Evolutionary conservation across 495 filamentous ascomycete species (phyloP).

Genomic region (Talaromyces thailandensis): DNA sequence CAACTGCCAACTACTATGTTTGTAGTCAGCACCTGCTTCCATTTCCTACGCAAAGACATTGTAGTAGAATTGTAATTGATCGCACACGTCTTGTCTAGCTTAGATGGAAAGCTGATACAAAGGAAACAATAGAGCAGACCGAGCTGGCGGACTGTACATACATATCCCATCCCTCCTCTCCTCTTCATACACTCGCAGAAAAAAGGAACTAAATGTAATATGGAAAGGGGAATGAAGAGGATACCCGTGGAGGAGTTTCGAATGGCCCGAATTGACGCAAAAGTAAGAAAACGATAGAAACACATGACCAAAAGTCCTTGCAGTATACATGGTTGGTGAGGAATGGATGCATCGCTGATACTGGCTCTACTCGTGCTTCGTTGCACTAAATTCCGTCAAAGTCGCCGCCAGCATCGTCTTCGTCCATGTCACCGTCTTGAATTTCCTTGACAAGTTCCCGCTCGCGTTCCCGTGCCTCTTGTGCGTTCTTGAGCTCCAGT

Average conservation of each 20-base stretch:
- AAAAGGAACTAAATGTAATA: neutral
- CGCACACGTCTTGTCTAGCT: constrained; percentile 1
- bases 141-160: neutral
- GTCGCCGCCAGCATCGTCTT: constrained; percentile 92
- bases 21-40: too few relatives aligned
- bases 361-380: neutral
- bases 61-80: neutral
- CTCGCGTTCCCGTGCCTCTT: constrained; percentile 92
- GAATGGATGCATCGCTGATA: neutral
- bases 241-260: too few relatives aligned
- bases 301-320: neutral
- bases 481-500: constrained; percentile 94
- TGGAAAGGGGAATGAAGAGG: neutral
- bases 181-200: neutral
- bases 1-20: too few relatives aligned
- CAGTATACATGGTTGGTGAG: constrained; percentile 3
- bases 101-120: neutral
- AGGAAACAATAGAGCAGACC: neutral
- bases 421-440: constrained; percentile 93
- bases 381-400: constrained; percentile 81
- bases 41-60: neutral
- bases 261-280: neutral
- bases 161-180: neutral
- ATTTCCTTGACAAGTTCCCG: constrained; percentile 98
- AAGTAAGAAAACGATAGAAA: neutral